These are phyloP conservation scores for Lineolata rhizophorae DNA, from an alignment of 495 filamentous ascomycete genomes.

Conservation along the genomic window DNA sequence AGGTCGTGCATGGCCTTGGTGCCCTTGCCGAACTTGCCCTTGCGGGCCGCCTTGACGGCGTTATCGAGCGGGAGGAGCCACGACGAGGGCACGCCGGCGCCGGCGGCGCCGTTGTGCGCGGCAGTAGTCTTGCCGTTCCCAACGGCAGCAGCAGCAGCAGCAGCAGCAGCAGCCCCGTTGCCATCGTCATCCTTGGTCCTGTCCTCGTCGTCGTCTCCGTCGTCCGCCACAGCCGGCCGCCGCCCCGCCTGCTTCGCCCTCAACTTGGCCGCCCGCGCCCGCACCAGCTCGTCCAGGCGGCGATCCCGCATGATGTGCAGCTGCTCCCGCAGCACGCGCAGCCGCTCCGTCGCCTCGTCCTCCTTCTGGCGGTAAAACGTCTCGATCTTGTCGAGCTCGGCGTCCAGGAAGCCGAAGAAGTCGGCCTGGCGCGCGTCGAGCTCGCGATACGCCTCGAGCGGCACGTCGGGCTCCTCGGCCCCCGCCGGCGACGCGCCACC, in stretches of 20 bases:
- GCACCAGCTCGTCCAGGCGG: conserved; percentile 44
- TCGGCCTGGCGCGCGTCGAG: conserved; percentile 42
- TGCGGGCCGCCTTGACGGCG: conserved; percentile 16
- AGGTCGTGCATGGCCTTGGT: conserved; percentile 31
- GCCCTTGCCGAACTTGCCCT: conserved; percentile 31
- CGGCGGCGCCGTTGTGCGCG: background rate
- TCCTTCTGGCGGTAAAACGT: conserved; percentile 68
- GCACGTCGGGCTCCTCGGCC: conserved; percentile 17
- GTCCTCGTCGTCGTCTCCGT: background rate
- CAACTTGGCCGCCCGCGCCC: conserved; percentile 17
- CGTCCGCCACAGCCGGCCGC: conserved; percentile 2
- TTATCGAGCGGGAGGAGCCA: conserved; percentile 13
- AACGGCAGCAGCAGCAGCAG: too few relatives aligned
- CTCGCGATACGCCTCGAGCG: conserved; percentile 28
- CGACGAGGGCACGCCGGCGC: conserved; percentile 1
- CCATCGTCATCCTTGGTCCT: background rate
- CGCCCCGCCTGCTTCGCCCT: background rate
- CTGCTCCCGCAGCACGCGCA: conserved; percentile 52
- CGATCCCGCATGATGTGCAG: conserved; percentile 73
- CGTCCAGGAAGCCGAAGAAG: conserved; percentile 60
- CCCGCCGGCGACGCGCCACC: background rate
- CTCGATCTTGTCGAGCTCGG: conserved; percentile 68
- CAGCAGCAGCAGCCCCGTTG: background rate
- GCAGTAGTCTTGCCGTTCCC: too few relatives aligned
- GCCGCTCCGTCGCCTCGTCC: conserved; percentile 46